Percentiles rank a stretch among this genome's conserved stretches.
phyloP scores from a whole-genome alignment of 2,329 filamentous ascomycete genomes.

The Chaetomium strumarium region DNA sequence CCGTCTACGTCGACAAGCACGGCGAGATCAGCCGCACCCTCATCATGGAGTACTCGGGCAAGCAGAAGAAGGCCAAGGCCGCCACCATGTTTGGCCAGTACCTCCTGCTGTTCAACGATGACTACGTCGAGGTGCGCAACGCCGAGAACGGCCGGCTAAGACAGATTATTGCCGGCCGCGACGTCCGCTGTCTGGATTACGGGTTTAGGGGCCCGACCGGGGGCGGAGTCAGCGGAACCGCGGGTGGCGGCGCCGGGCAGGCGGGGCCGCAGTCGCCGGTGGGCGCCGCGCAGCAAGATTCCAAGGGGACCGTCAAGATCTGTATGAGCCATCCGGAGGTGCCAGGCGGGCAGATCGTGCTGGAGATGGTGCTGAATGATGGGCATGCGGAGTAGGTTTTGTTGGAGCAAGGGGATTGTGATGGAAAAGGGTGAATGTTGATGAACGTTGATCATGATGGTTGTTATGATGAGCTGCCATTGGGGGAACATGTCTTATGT shows the following conservation, averaged over 20 bases:
- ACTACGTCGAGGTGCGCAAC: slow-evolving; percentile 96
- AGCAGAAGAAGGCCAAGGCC: slow-evolving; percentile 66
- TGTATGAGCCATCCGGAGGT: slow-evolving; percentile 91
- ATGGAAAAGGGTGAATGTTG: not conserved
- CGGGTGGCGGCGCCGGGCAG: not conserved
- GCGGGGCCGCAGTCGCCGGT: slow-evolving; percentile 16
- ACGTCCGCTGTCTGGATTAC: slow-evolving; percentile 87
- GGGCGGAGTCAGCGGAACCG: slow-evolving; percentile 24
- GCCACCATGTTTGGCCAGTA: slow-evolving; percentile 90
- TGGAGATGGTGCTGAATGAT: slow-evolving; percentile 90
- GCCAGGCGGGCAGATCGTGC: slow-evolving; percentile 75
- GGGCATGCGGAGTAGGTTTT: slow-evolving; percentile 54
- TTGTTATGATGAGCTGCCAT: not conserved
- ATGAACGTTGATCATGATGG: not conserved
- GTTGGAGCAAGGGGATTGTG: not conserved
- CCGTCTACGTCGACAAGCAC: slow-evolving; percentile 97
- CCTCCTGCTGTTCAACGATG: slow-evolving; percentile 85
- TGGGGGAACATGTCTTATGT: no score
- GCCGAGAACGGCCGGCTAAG: slow-evolving; percentile 89
- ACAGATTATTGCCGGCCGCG: slow-evolving; percentile 88
- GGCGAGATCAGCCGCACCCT: slow-evolving; percentile 90
- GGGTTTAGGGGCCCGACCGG: slow-evolving; percentile 61
- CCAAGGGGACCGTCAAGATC: slow-evolving; percentile 80
- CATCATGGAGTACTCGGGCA: slow-evolving; percentile 98
- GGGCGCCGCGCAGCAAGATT: slow-evolving; percentile 32